These are phyloP conservation scores for Sclerotinia minor DNA, from an alignment of 2,329 filamentous ascomycete species.

Conservation along the genomic window DNA sequence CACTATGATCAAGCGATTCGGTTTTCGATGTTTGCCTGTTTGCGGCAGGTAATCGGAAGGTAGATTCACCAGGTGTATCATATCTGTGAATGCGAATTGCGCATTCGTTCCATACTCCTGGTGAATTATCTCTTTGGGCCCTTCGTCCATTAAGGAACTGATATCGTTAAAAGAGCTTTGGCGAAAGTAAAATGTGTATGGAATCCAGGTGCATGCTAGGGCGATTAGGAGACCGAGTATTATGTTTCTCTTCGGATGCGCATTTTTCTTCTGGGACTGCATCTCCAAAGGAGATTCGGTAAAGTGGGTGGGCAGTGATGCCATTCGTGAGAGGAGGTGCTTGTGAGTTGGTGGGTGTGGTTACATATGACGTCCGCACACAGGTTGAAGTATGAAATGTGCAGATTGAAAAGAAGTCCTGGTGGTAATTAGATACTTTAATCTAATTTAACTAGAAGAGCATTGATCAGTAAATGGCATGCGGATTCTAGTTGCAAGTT, in stretches of 20 bases:
- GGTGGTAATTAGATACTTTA: too few species aligned
- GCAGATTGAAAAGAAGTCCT: background rate
- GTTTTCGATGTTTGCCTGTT: constrained; percentile 42
- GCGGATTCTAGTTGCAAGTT: background rate
- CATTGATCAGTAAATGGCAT: constrained; percentile 21
- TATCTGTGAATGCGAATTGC: constrained; percentile 33
- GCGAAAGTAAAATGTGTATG: constrained; percentile 6
- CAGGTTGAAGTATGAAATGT: background rate
- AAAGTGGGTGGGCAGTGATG: constrained; percentile 4
- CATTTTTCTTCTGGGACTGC: background rate
- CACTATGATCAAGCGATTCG: constrained; percentile 71
- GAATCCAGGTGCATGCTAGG: constrained; percentile 18
- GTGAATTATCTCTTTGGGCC: background rate
- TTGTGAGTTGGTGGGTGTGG: constrained; percentile 6
- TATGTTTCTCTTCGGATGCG: constrained; percentile 18
- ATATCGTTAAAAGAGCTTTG: background rate
- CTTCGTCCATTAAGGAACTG: background rate
- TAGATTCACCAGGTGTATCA: constrained; percentile 39
- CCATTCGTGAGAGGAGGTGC: constrained; percentile 3
- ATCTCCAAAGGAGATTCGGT: constrained; percentile 5
- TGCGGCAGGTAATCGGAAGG: constrained; percentile 37
- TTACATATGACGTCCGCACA: constrained; percentile 20
- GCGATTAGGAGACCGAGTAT: constrained; percentile 16
- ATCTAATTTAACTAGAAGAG: background rate
- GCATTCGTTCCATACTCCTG: constrained; percentile 30